phyloP scores from a whole-genome alignment of 2,329 filamentous ascomycete genomes.

The Fusarium chlamydosporum region DNA sequence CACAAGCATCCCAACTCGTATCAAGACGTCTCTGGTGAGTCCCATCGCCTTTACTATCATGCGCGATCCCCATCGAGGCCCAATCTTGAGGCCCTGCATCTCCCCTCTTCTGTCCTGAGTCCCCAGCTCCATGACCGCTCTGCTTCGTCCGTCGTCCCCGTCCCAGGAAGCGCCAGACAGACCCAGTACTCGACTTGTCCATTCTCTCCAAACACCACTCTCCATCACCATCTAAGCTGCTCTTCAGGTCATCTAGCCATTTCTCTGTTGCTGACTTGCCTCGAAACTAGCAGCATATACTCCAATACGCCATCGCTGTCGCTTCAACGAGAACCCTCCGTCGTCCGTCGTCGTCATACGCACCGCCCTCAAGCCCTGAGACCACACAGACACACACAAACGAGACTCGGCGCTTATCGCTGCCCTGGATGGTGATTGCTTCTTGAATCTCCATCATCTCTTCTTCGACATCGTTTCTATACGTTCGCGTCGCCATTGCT shows the following conservation, averaged over 20 bases:
- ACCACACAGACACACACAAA: slow-evolving; percentile 44
- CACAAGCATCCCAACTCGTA: slow-evolving; percentile 54
- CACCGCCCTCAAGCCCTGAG: slow-evolving; percentile 52
- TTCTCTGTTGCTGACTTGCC: slow-evolving; percentile 45
- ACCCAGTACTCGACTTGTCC: slow-evolving; percentile 36
- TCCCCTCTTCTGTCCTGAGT: slow-evolving; percentile 47
- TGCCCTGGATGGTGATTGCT: slow-evolving; percentile 50
- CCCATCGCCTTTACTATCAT: slow-evolving; percentile 52
- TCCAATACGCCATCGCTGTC: slow-evolving; percentile 27
- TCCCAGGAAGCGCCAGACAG: slow-evolving; percentile 45
- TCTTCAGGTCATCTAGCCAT: slow-evolving; percentile 9
- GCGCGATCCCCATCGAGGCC: slow-evolving; percentile 55
- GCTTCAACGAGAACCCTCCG: slow-evolving; percentile 42
- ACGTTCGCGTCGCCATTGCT: slow-evolving; percentile 36
- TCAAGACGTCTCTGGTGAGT: slow-evolving; percentile 58
- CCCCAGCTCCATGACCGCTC: slow-evolving; percentile 42
- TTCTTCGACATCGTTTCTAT: slow-evolving; percentile 36
- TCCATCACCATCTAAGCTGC: slow-evolving; percentile 31
- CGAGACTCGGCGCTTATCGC: slow-evolving; percentile 55
- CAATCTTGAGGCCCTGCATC: slow-evolving; percentile 47
- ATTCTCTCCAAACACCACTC: slow-evolving; percentile 25
- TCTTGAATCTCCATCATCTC: slow-evolving; percentile 46
- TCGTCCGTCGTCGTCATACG: slow-evolving; percentile 49
- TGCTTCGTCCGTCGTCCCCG: slow-evolving; percentile 49
- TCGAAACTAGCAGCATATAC: slow-evolving; percentile 27